These are phyloP conservation scores for Microdochium paspali DNA, from an alignment of 2,329 filamentous ascomycete species.

Conservation along the genomic window DNA sequence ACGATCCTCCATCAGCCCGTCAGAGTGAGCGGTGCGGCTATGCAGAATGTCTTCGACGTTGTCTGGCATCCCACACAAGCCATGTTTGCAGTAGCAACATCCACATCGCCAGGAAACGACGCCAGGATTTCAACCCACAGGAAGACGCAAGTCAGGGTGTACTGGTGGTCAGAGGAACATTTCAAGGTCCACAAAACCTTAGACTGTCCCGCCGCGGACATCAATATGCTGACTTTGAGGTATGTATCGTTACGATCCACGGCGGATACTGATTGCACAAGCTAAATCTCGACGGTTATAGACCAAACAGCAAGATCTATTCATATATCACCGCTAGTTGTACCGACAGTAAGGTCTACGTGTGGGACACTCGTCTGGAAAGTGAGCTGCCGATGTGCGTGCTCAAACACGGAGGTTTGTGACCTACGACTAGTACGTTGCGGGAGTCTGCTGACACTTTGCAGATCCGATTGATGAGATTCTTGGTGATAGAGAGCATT, in stretches of 20 bases:
- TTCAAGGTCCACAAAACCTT: constrained; percentile 42
- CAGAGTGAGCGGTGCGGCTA: constrained; percentile 38
- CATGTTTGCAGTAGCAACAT: constrained; percentile 48
- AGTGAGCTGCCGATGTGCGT: constrained; percentile 47
- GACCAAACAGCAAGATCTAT: constrained; percentile 39
- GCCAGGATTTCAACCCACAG: constrained; percentile 32
- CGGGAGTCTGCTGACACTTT: background rate
- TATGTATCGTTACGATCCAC: constrained; percentile 12
- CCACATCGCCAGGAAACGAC: constrained; percentile 28
- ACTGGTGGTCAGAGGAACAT: constrained; percentile 24
- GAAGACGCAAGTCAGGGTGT: constrained; percentile 49
- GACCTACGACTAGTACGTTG: constrained; percentile 3
- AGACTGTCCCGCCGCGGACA: constrained; percentile 50
- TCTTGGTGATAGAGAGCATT: constrained; percentile 36
- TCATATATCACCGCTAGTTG: constrained; percentile 52
- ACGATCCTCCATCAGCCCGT: constrained; percentile 31
- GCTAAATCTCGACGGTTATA: constrained; percentile 16
- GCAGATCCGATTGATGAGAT: constrained; percentile 23
- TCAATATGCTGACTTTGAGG: constrained; percentile 53
- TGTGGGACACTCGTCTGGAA: constrained; percentile 48
- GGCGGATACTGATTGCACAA: background rate
- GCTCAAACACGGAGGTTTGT: constrained; percentile 40
- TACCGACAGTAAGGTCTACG: constrained; percentile 51
- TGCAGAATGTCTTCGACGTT: constrained; percentile 56
- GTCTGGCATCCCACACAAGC: constrained; percentile 48